Evolutionary conservation across 2,329 filamentous ascomycete species (phyloP), one percentile per base, ranked within the genome.

Genomic region (Trichoderma polysporum): DNA sequence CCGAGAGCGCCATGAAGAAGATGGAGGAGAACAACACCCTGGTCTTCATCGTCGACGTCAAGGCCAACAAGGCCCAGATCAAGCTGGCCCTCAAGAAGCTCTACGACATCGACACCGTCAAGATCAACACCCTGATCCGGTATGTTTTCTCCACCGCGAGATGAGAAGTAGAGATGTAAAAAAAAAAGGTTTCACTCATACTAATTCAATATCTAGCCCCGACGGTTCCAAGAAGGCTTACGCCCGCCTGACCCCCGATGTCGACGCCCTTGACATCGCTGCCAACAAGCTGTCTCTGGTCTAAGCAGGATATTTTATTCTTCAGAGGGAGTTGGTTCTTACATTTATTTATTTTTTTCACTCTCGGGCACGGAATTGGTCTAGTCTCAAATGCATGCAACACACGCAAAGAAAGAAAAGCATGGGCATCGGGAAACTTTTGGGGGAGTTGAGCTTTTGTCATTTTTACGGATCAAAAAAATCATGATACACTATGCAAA

Each of bases 21-120:
- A 97, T 99, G 77, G 95, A 99, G 88, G 95, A 99, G 91, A 94
- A 99, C 90, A 99, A 99, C 90, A 99, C 95, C 75, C 90, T 99
- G 62, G 93, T 97, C 80, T 97, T 97, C 88, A 97, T 97, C 76
- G 93, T 96, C 79, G 91, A 97, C 76, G 85, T 94, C 83, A 96
- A 96, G 91, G 90, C 94, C 83, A 99, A 99, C 90, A 99, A 99
- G 92, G 90, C 93, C 81, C 95, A 99, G 87, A 99, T 99, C 86
- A 97, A 97, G 89, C 87, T 89, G 78, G 92, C 94, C 71, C 86
- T 99, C 75, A 99, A 98, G 93, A 97, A 95, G 90, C 91, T 98
- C 75, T 99, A 99, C 84, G 95, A 98, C 82, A 95, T 99, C 74
- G 94, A 97, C 80, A 91, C 89, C 76, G 86, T 98, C 85, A 98